phyloP scores from a whole-genome alignment of 2,329 filamentous ascomycete genomes.

The Epichloe elymi region DNA sequence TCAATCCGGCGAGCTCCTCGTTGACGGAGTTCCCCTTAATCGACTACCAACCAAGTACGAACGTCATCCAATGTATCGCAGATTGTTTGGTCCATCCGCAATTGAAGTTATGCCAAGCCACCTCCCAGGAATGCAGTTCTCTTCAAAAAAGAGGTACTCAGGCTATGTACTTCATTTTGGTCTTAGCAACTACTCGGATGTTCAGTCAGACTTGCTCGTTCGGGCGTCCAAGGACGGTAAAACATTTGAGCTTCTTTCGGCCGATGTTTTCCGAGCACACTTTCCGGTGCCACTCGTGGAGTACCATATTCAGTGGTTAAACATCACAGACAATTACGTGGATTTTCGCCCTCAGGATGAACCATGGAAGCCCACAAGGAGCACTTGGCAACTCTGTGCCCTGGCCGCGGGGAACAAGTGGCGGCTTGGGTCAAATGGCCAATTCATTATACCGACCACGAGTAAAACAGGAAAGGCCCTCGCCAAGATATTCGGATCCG shows the following conservation, averaged over 20 bases:
- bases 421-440: not conserved
- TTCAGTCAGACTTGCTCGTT: constrained; percentile 20
- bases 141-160: constrained; percentile 18
- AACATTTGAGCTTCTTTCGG: constrained; percentile 21
- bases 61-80: constrained; percentile 13
- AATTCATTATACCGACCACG: constrained; percentile 10
- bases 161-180: constrained; percentile 25
- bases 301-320: constrained; percentile 34
- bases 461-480: not conserved
- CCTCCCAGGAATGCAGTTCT: constrained; percentile 24
- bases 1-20: constrained; percentile 35
- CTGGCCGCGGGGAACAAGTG: not conserved
- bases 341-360: constrained; percentile 18
- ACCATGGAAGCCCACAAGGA: constrained; percentile 13
- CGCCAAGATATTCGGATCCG: not conserved
- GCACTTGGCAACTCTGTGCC: not conserved
- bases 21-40: constrained; percentile 33
- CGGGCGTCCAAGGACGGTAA: constrained; percentile 9
- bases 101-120: constrained; percentile 11
- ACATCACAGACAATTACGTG: constrained; percentile 13
- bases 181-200: not conserved
- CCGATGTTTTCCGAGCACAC: constrained; percentile 10
- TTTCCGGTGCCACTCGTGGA: constrained; percentile 26
- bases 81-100: constrained; percentile 6
- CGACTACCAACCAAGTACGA: constrained; percentile 33